Base-by-base conservation (phyloP, 495 filamentous ascomycete species). In the Hypoxylon rickii region DNA sequence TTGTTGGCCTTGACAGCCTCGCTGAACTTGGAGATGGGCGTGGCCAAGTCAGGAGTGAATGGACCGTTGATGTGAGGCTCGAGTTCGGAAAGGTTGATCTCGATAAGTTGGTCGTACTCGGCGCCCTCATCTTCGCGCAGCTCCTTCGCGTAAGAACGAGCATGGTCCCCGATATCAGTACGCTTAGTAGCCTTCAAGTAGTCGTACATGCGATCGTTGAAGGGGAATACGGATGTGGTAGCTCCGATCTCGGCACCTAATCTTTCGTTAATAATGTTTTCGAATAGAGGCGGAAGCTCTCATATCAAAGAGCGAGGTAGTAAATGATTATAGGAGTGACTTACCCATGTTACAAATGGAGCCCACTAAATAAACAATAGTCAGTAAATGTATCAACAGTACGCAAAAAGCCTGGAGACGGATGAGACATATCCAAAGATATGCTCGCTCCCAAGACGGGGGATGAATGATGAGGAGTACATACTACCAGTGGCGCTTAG, bases 11-110 rank as follows among this genome's bases (percentile, higher is more conserved):
- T 88, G 58, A 93, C 94, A 64, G 94, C 90, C 72, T 92, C 86
- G 74, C 90, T 90, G 78, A 97, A 97, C 80, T 97, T 89, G 74
- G 92, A 96, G 77, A 98, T 91, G 15, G 94, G 94, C 34, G 94
- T 97, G 38, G 92, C 92, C 73, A 98, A 86, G 86, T 98, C 94
- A 54, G 94, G 94, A n/a, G 94, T 98, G 85, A 98, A 98, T 47
- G 94, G 94, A 63, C 94, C 94, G 80, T 98, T 98, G 79, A 98
- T 90, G 75, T 98, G 90, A 31, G 94, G 94, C 82, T 98, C 94
- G 38, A 98, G 87, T 75, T 94, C 88, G 44, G 81, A 86, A 31
- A 98, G 84, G 79, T 98, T 92, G 77, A 98, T 86, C 79, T 97
- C 93, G 63, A 98, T 85, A 58, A 97, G 76, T 77, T 98, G 86